phyloP scores from a whole-genome alignment of 441 rosid species.

The Hura crepitans region DNA sequence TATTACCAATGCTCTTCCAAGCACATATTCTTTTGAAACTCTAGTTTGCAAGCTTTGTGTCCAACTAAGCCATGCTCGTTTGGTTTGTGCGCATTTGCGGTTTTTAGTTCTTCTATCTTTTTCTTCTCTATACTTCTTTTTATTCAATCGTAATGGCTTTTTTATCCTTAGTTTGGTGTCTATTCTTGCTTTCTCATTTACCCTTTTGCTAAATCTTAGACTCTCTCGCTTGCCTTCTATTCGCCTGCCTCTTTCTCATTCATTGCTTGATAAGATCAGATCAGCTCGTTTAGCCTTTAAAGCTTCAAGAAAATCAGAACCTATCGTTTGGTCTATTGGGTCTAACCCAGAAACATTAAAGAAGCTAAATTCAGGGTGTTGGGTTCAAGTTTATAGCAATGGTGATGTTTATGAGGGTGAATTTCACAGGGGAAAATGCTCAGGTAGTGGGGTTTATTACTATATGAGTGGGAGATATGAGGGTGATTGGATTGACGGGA shows the following conservation, averaged over 20 bases:
- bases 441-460: conserved; percentile 77
- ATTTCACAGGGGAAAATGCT: conserved; percentile 71
- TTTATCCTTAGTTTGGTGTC: conserved; percentile 71
- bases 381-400: conserved; percentile 79
- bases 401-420: conserved; percentile 87
- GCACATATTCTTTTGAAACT: conserved; percentile 31
- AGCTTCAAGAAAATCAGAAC: too few species aligned
- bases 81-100: conserved; percentile 56
- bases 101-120: conserved; percentile 57
- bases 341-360: conserved; percentile 60
- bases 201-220: conserved; percentile 68
- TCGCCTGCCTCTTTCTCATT: conserved; percentile 66
- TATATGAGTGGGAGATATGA: conserved; percentile 83
- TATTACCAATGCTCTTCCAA: conserved; percentile 30
- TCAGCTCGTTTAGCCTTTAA: conserved; percentile 38
- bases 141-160: conserved; percentile 69
- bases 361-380: conserved; percentile 65
- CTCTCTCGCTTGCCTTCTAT: conserved; percentile 78
- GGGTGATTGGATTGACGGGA: conserved; percentile 88
- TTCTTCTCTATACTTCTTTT: conserved; percentile 66
- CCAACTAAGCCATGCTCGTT: conserved; percentile 47
- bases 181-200: conserved; percentile 68
- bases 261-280: conserved; percentile 61
- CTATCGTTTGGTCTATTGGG: conserved; percentile 89
- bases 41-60: conserved; percentile 33